Evolutionary conservation across 1,139 yeast species (phyloP).

Genomic region (Nadsonia starkeyi-henricii): DNA sequence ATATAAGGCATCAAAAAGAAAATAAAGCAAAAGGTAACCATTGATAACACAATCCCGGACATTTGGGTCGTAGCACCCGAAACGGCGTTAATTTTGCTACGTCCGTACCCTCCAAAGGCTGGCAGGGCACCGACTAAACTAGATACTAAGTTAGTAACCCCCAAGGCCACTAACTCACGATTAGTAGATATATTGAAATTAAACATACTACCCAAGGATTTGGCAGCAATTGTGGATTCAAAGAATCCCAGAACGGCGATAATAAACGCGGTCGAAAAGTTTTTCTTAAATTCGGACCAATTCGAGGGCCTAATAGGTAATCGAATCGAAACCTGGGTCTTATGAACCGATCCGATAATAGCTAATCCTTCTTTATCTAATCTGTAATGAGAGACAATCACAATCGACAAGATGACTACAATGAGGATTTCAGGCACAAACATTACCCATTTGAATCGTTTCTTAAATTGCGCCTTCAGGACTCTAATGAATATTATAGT

Average conservation of each 20-base stretch:
- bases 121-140: constrained; percentile 73
- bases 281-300: constrained; percentile 23
- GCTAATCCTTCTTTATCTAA: constrained; percentile 49
- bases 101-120: constrained; percentile 91
- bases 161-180: constrained; percentile 65
- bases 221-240: constrained; percentile 85
- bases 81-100: constrained; percentile 77
- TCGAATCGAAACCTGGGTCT: constrained; percentile 31
- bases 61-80: constrained; percentile 78
- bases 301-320: constrained; percentile 33
- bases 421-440: constrained; percentile 75
- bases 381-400: constrained; percentile 37
- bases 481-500: constrained; percentile 20
- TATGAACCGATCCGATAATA: constrained; percentile 53
- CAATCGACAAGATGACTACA: constrained; percentile 52
- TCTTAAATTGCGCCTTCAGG: constrained; percentile 13
- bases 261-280: constrained; percentile 36
- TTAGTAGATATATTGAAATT: constrained; percentile 25
- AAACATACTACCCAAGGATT: constrained; percentile 31
- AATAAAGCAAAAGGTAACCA: constrained; percentile 53
- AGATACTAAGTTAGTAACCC: constrained; percentile 55
- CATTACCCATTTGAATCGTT: constrained; percentile 19
- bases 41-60: constrained; percentile 71
- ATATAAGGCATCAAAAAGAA: constrained; percentile 47
- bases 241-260: constrained; percentile 85